Base-by-base conservation (phyloP, 257 asterid genomes). In the Vinca minor region DNA sequence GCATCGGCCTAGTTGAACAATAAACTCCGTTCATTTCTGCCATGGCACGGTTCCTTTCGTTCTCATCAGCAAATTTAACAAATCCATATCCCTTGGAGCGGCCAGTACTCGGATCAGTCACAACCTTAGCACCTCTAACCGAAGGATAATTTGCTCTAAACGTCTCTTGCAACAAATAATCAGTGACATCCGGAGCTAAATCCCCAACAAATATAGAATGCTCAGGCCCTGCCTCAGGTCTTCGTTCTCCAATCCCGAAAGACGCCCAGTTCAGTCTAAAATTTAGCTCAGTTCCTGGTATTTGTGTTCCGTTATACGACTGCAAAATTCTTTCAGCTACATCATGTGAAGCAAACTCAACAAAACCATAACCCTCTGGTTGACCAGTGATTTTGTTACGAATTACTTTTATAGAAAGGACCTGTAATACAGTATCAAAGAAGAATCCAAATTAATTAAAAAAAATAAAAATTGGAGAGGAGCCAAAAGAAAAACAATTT, bases 241-340 rank as follows among this genome's bases (percentile, higher is more conserved):
- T 94, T 63, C 82, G 78, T 69, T 87, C 98, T 66, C 98, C 96
- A 47, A 83, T 72, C 53, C 99, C 99, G 73, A 90, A 93, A 23
- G 97, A 89, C 29, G 97, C 99, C 99, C 99, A 93, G 71, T 93
- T 93, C 79, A 93, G 75, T 83, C 99, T 83, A 79, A 93, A 93
- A 34, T 91, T 93, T 65, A 93, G 70, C 72, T 93, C 96, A 10
- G 99, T 93, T 62, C 94, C 96, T 3, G 97, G 99, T 64, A 93
- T 87, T 80, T 93, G 99, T 13, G 95, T 65, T 76, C 97, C 97
- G 63, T 93, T 89, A 62, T 78, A 91, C 31, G 94, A 71, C 73
- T 88, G 98, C 65, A 91, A 79, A 70, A 88, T 75, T 77, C 88
- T 71, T 78, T 91, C 98, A 6, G 98, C 95, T 17, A 83, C 89